phyloP scores from a whole-genome alignment of 2,329 filamentous ascomycete species.

The Zymoseptoria passerinii region DNA sequence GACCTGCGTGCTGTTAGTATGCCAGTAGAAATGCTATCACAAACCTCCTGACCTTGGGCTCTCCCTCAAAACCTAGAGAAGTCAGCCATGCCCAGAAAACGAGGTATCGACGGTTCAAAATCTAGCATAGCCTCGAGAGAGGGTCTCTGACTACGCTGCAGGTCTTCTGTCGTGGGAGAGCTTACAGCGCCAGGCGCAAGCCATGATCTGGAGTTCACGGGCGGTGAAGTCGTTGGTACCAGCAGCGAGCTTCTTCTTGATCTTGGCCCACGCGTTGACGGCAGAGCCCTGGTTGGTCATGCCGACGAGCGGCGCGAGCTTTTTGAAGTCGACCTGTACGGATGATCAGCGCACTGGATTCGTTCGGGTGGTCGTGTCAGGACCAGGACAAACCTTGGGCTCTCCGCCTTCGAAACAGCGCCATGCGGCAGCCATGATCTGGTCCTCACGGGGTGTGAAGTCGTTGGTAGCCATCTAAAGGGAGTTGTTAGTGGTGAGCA shows the following conservation, averaged over 20 bases:
- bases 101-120: background rate
- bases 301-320: slow-evolving; percentile 4
- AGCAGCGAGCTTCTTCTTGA: slow-evolving; percentile 2
- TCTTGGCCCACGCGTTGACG: slow-evolving; percentile 6
- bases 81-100: slow-evolving; percentile 34
- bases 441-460: slow-evolving; percentile 3
- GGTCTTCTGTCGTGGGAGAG: background rate
- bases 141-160: background rate
- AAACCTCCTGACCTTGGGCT: too few relatives aligned
- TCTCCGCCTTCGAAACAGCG: slow-evolving; percentile 6
- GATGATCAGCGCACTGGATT: background rate
- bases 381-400: background rate
- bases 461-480: background rate
- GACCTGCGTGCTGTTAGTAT: too few relatives aligned
- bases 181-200: slow-evolving; percentile 21
- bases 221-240: slow-evolving; percentile 16
- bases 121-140: slow-evolving; percentile 19
- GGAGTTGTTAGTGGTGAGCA: background rate
- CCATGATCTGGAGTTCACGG: slow-evolving; percentile 20
- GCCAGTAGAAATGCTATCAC: too few relatives aligned
- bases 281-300: slow-evolving; percentile 6
- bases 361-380: background rate
- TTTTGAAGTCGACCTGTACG: slow-evolving; percentile 1
- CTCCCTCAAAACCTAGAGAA: background rate
- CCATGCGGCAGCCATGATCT: slow-evolving; percentile 5